Evolutionary conservation across 176 grass and related monocot species (phyloP), one percentile per base, ranked within the genome.

Genomic region (Oropetium thomaeum): DNA sequence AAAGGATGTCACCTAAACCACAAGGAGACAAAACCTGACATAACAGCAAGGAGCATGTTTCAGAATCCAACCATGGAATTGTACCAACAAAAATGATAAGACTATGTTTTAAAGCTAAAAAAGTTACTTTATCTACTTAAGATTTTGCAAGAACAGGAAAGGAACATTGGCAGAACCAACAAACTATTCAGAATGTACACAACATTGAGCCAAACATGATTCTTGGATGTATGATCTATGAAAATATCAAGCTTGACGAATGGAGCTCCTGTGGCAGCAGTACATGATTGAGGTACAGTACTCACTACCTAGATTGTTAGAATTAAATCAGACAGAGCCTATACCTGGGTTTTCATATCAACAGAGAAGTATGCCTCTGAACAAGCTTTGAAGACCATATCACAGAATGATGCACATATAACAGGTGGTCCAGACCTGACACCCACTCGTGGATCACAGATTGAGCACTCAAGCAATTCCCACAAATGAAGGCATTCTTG

Each of bases 391-490:
- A 90, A 90, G 70, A 99, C 89, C 96, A 88, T 95, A 70, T 92
- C 61, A 8, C 96, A 99, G 75, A 95, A 99, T 22, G 91, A 86
- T 41, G 80, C 58, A 37, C 96, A 99, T 54, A 99, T 61, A 53
- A 81, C 61, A 51, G 96, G 96, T 52, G 87, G 96, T 62, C 96
- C 91, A 58, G 89, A 37, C 44, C 70, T 83, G 73, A 89, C 75
- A 64, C 96, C 96, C 7, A 90, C 72, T 34, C 71, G 74, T 52
- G 89, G 96, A 76, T 99, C 89, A 51, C 96, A 99, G 66, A 99
- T 86, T n/a, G 96, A 95, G 82, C 91, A 95, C 73, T 99, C 96
- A 2, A 99, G 71, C 74, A 99, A 54, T 65, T 99, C 96, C 96
- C 96, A 99, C 59, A 99, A 60, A 86, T 95, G 86, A 64, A 99